Base-by-base conservation (phyloP, 345 rosid genomes). In the Mangifera indica region DNA sequence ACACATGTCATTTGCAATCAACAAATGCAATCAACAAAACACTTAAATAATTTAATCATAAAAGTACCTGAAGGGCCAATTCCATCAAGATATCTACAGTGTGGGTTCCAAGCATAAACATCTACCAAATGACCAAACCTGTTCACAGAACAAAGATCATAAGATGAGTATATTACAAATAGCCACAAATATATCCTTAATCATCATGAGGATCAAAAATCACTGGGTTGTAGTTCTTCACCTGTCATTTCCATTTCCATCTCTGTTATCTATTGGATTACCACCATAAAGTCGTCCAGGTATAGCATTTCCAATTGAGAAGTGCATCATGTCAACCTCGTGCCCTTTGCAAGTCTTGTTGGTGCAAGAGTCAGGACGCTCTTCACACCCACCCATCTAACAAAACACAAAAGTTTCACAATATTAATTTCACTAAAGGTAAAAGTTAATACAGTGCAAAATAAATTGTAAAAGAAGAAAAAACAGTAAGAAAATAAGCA, bases 311-410 rank as follows among this genome's bases (percentile, higher is more conserved):
- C 99, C 99, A 61, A 89, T 87, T 14, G 96, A 92, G 87, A 95
- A 95, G 79, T 95, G 98, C 99, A 95, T 92, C n/a, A 95, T 92
- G 76, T 95, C 99, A 69, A 95, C 98, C 84, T 95, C 99, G 69
- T 91, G 87, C 67, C 98, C 97, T 85, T 82, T 91, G 87, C 99
- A 95, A 69, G 89, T 82, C 83, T 89, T 92, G 86, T 74, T 89
- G 57, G 89, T 92, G 85, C 98, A 95, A 51, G 89, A 83, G 46
- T 68, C 80, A 21, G 74, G 60, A 63, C 80, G 84, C 77, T 88
- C 99, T 81, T 83, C 78, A 75, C 97, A 92, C 56, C 98, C 98
- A 77, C 99, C 99, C 99, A 95, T 95, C 99, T 95, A 71, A 69
- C 45, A 72, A 69, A 49, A 51, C 42, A 74, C 9, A 69, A 65